Evolutionary conservation across 2,329 filamentous ascomycete species (phyloP).

Genomic region (Nothophoma quercina): DNA sequence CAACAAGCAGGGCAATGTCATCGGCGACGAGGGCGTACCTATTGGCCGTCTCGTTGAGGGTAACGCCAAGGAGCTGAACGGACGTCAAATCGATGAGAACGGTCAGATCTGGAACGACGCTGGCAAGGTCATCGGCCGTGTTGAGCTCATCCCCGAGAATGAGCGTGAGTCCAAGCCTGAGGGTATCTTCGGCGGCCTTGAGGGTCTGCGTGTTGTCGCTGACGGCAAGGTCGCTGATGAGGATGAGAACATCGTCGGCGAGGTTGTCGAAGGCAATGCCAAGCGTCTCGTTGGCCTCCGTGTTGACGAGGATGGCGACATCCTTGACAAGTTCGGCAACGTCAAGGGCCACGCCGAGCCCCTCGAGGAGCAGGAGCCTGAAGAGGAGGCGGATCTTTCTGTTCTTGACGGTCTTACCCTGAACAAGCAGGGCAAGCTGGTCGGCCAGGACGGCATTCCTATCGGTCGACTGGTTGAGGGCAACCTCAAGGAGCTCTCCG

Average conservation of each 20-base stretch:
- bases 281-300: conserved; percentile 66
- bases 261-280: conserved; percentile 64
- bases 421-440: conserved; percentile 61
- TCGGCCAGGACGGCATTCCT: conserved; percentile 58
- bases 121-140: conserved; percentile 73
- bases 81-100: conserved; percentile 74
- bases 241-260: conserved; percentile 60
- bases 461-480: conserved; percentile 73
- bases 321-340: conserved; percentile 68
- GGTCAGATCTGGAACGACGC: conserved; percentile 76
- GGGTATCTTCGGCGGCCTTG: conserved; percentile 59
- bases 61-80: conserved; percentile 67
- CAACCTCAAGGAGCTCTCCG: conserved; percentile 67
- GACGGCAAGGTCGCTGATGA: conserved; percentile 60
- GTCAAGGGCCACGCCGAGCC: conserved; percentile 68
- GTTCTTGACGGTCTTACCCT: conserved; percentile 55
- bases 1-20: conserved; percentile 61
- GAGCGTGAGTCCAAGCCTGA: conserved; percentile 63
- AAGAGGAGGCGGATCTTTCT: conserved; percentile 53
- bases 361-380: conserved; percentile 56
- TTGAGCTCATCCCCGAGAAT: conserved; percentile 72
- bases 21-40: conserved; percentile 59
- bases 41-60: conserved; percentile 73
- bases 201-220: conserved; percentile 57
- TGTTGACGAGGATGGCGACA: conserved; percentile 69